These are phyloP conservation scores for Aphanocladium album DNA, from an alignment of 2,329 filamentous ascomycete species.

Conservation along the genomic window DNA sequence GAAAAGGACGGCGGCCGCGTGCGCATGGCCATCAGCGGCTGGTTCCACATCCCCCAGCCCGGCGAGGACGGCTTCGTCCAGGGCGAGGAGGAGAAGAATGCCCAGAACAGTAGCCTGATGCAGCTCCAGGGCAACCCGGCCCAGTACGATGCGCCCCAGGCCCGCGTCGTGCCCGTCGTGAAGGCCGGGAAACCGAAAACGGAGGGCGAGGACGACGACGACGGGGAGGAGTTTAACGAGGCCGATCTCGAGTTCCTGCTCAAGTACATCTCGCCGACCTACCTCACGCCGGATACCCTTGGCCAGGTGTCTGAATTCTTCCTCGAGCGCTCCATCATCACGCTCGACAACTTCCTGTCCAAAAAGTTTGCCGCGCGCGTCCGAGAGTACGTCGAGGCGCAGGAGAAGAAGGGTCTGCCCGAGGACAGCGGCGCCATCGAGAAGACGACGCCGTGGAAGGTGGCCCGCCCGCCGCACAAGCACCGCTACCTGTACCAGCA, in stretches of 20 bases:
- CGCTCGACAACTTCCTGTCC: conserved; percentile 71
- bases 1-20: conserved; percentile 69
- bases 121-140: conserved; percentile 90
- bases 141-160: conserved; percentile 76
- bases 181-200: conserved; percentile 30
- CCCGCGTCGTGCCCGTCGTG: conserved; percentile 47
- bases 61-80: conserved; percentile 89
- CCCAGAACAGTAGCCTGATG: conserved; percentile 83
- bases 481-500: conserved; percentile 86
- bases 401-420: conserved; percentile 49
- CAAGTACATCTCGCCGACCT: conserved; percentile 83
- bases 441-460: conserved; percentile 58
- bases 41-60: conserved; percentile 96
- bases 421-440: conserved; percentile 52
- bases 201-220: not conserved
- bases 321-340: conserved; percentile 75
- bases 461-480: conserved; percentile 88
- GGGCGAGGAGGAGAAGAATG: conserved; percentile 82
- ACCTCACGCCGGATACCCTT: conserved; percentile 86
- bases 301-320: conserved; percentile 79
- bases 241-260: conserved; percentile 84
- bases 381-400: conserved; percentile 62
- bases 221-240: conserved; percentile 60
- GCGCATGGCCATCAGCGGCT: conserved; percentile 96
- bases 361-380: conserved; percentile 71